These are phyloP conservation scores for Pelargonium citronellum DNA, from an alignment of 441 rosid species.

Conservation along the genomic window DNA sequence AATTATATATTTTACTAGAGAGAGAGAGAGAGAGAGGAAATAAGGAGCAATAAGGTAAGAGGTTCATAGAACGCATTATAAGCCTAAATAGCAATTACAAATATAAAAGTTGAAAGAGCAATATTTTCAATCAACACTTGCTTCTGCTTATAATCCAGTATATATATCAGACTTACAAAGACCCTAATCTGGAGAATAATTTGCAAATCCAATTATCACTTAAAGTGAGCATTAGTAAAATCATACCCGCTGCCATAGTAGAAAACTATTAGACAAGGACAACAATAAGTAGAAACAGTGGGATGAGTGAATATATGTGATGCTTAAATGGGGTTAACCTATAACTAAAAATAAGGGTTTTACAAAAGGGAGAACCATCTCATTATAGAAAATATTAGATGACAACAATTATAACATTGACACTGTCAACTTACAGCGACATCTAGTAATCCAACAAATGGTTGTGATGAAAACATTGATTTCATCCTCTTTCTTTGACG, in stretches of 20 bases:
- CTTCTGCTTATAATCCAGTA: too few species aligned
- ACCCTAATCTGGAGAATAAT: neutral
- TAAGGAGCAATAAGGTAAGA: too few species aligned
- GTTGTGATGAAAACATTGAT: conserved; percentile 42
- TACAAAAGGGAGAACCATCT: conserved; percentile 1
- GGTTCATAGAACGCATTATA: too few species aligned
- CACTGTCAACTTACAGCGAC: conserved; percentile 70
- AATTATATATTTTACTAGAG: too few species aligned
- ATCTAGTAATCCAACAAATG: conserved; percentile 72
- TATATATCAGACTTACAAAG: neutral
- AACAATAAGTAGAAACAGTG: neutral
- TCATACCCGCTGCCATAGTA: neutral
- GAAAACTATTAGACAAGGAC: neutral
- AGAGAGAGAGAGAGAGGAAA: too few species aligned
- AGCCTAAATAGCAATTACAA: too few species aligned
- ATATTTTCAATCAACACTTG: too few species aligned
- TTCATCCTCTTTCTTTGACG: conserved; percentile 37
- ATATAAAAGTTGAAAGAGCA: too few species aligned
- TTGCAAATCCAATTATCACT: neutral
- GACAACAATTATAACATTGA: conserved; percentile 16
- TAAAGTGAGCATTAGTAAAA: neutral
- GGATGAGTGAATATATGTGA: neutral
- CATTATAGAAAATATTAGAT: neutral
- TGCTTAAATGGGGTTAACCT: neutral
- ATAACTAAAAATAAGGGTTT: neutral